Percentiles rank a stretch among this genome's conserved stretches.
These are phyloP conservation scores for Eutrema yunnanense DNA, from an alignment of 345 rosid genomes.

Conservation along the genomic window DNA sequence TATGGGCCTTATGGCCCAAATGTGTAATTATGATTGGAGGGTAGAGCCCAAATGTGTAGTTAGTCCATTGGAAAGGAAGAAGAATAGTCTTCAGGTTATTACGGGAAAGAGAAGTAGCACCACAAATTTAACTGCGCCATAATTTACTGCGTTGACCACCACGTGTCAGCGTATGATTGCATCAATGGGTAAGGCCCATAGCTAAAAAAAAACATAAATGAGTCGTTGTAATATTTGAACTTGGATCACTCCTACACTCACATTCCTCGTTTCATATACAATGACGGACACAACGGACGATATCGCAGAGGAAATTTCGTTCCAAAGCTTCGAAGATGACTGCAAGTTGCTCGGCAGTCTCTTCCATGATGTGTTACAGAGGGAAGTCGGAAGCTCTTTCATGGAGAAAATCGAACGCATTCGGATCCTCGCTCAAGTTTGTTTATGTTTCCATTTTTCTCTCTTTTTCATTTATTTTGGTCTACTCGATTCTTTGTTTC, in stretches of 20 bases:
- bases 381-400: conserved; percentile 60
- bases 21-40: too few relatives aligned
- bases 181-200: neutral
- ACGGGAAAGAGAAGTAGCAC: neutral
- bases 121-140: conserved; percentile 9
- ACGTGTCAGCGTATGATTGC: neutral
- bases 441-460: neutral
- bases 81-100: neutral
- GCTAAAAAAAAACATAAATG: neutral
- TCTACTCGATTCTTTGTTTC: neutral
- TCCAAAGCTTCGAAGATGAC: conserved; percentile 90
- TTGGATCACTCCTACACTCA: neutral
- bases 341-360: conserved; percentile 86
- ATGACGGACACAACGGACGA: conserved; percentile 99
- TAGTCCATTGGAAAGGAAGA: too few relatives aligned
- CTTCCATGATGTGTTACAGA: conserved; percentile 74
- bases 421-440: conserved; percentile 79
- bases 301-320: conserved; percentile 88
- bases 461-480: too few relatives aligned
- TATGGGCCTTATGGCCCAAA: neutral
- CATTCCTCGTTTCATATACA: neutral
- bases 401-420: conserved; percentile 73
- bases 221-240: neutral
- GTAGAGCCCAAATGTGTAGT: too few relatives aligned
- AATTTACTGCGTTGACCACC: conserved; percentile 16